phyloP scores from a whole-genome alignment of 768 basidiomycete species.

The Mycena alexandri region DNA sequence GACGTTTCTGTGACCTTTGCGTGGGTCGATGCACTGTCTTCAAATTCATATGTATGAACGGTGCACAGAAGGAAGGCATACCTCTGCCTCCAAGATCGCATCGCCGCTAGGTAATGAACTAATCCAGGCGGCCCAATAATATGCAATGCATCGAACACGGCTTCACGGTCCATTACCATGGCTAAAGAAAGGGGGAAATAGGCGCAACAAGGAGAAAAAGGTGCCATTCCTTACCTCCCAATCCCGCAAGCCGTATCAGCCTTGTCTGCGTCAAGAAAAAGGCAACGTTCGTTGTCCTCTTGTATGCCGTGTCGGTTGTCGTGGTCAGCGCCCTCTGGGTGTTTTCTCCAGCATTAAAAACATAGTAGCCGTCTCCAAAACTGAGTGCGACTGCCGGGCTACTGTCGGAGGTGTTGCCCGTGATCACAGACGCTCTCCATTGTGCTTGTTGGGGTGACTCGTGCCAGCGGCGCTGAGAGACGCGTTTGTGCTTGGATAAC shows the following conservation, averaged over 20 bases:
- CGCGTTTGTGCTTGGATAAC: no score
- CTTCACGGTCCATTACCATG: background rate
- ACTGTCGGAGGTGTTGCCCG: slow-evolving; percentile 8
- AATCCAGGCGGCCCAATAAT: slow-evolving; percentile 82
- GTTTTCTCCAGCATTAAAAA: slow-evolving; percentile 20
- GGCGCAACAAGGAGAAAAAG: no score
- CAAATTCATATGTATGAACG: slow-evolving; percentile 10
- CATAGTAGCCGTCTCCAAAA: background rate
- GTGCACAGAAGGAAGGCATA: slow-evolving; percentile 46
- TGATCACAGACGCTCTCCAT: slow-evolving; percentile 16
- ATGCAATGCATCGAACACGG: slow-evolving; percentile 54
- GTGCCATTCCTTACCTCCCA: background rate
- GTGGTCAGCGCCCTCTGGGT: slow-evolving; percentile 1
- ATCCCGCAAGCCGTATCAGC: background rate
- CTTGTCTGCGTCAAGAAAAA: slow-evolving; percentile 4
- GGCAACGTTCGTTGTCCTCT: background rate
- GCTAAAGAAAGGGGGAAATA: background rate
- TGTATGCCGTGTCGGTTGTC: background rate
- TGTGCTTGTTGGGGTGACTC: background rate
- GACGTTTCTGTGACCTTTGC: slow-evolving; percentile 61
- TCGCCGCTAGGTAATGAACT: slow-evolving; percentile 76
- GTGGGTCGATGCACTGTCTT: slow-evolving; percentile 62
- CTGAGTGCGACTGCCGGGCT: background rate
- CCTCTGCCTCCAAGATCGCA: slow-evolving; percentile 79
- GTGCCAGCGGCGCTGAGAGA: no score